phyloP scores from a whole-genome alignment of 768 basidiomycete genomes.

The Panellus pusillus region DNA sequence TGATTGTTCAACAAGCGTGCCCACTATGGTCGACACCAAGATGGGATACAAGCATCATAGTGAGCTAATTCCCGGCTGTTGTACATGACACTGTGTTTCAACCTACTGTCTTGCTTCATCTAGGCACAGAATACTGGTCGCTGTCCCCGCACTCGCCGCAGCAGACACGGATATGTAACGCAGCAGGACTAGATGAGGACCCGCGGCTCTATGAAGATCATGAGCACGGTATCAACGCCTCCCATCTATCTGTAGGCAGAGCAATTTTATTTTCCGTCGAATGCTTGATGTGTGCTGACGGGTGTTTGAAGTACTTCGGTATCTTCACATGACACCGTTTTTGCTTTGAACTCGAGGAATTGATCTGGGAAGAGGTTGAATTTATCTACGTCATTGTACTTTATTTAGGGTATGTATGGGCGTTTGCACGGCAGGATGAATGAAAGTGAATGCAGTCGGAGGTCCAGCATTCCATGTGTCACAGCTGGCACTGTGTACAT shows the following conservation, averaged over 20 bases:
- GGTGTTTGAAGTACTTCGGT: constrained; percentile 14
- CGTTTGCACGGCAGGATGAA: no score
- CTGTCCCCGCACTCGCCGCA: constrained; percentile 20
- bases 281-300: not conserved
- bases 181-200: constrained; percentile 9
- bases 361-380: no score
- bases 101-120: not conserved
- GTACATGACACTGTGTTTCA: not conserved
- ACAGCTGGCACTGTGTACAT: no score
- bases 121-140: constrained; percentile 21
- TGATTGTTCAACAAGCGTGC: constrained; percentile 7
- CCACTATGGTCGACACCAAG: constrained; percentile 10
- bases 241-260: constrained; percentile 9
- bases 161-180: constrained; percentile 18
- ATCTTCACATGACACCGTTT: constrained; percentile 21
- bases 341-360: constrained; percentile 11
- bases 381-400: no score
- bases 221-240: constrained; percentile 14
- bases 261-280: not conserved
- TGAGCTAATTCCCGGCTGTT: not conserved
- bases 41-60: constrained; percentile 17
- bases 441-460: no score
- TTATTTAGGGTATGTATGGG: no score
- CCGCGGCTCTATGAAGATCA: constrained; percentile 13
- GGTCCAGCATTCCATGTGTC: no score